phyloP scores from a whole-genome alignment of 352 stramenopile species.

The Phytophthora nicotianae region DNA sequence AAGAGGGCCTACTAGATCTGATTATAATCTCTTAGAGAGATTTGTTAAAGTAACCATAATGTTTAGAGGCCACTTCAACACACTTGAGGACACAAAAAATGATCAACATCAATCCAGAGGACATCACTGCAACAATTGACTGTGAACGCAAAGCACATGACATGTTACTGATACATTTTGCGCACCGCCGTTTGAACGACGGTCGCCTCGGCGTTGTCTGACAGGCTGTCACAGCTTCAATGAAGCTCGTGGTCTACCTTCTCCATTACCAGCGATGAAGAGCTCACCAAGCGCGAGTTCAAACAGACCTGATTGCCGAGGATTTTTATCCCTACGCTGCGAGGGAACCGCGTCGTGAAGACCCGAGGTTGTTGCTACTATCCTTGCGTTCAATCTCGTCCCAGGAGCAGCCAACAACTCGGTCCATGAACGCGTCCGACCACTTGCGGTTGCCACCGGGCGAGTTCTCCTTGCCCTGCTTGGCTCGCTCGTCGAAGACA shows the following conservation, averaged over 20 bases:
- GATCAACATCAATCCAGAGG: neutral
- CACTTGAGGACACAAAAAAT: neutral
- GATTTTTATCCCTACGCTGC: slow-evolving; percentile 26
- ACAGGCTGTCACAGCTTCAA: slow-evolving; percentile 5
- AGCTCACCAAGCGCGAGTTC: slow-evolving; percentile 12
- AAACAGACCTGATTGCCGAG: slow-evolving; percentile 16
- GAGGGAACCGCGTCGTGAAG: slow-evolving; percentile 44
- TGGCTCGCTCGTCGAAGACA: slow-evolving; percentile 76
- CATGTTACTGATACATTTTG: slow-evolving; percentile 35
- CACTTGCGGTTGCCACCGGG: slow-evolving; percentile 44
- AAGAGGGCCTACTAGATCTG: no score
- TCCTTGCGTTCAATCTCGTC: slow-evolving; percentile 60
- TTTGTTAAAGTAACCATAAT: no score
- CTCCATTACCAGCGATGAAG: slow-evolving; percentile 32
- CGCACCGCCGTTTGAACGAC: slow-evolving; percentile 24
- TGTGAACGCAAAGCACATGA: slow-evolving; percentile 2
- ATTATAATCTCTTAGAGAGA: no score
- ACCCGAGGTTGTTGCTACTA: slow-evolving; percentile 32
- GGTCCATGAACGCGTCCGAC: slow-evolving; percentile 64
- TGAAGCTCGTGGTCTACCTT: slow-evolving; percentile 2
- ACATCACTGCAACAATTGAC: neutral
- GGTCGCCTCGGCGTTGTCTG: slow-evolving; percentile 14
- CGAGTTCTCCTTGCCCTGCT: slow-evolving; percentile 37
- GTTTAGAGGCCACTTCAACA: no score
- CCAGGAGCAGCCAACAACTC: slow-evolving; percentile 63